Evolutionary conservation across 139 green algal genomes (phyloP).

Genomic region (Chlamydomonas incerta): DNA sequence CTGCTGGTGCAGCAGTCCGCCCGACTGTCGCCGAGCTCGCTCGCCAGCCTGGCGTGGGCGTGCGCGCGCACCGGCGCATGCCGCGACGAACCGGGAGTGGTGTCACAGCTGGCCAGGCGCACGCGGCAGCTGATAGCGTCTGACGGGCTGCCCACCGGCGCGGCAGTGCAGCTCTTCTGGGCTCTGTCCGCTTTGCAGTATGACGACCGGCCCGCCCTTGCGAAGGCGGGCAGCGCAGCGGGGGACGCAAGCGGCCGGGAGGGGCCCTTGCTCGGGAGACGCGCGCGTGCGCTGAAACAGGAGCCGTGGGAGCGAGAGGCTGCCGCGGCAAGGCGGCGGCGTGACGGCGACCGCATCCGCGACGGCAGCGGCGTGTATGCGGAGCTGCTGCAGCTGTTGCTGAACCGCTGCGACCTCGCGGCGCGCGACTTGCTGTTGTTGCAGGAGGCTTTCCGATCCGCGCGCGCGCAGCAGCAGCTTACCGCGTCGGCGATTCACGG

Average conservation of each 20-base stretch:
- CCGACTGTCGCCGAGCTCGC: background rate
- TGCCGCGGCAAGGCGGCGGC: background rate
- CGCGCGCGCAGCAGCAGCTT: background rate
- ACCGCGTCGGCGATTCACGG: too few relatives aligned
- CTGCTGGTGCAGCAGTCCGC: background rate
- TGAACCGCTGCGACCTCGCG: background rate
- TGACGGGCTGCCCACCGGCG: background rate
- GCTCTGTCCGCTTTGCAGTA: background rate
- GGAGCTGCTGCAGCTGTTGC: conserved; percentile 26
- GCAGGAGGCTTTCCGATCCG: conserved; percentile 5
- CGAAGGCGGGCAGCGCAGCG: background rate
- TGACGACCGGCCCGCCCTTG: background rate
- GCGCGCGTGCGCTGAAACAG: too few relatives aligned
- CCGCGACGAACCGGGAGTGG: background rate
- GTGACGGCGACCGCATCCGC: background rate
- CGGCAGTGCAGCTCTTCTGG: conserved; percentile 8
- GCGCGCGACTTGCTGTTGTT: conserved; percentile 28
- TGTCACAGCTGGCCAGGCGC: background rate
- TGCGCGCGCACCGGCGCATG: background rate
- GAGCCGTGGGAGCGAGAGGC: background rate
- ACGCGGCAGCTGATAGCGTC: background rate
- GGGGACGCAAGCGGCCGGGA: background rate
- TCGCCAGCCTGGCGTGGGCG: background rate
- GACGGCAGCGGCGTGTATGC: background rate
- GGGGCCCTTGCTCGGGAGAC: too few relatives aligned